Percentiles rank a stretch among this genome's conserved stretches.
Evolutionary conservation across 1,139 yeast species (phyloP).

Genomic region (Zhuliangozyma blackwelliae): DNA sequence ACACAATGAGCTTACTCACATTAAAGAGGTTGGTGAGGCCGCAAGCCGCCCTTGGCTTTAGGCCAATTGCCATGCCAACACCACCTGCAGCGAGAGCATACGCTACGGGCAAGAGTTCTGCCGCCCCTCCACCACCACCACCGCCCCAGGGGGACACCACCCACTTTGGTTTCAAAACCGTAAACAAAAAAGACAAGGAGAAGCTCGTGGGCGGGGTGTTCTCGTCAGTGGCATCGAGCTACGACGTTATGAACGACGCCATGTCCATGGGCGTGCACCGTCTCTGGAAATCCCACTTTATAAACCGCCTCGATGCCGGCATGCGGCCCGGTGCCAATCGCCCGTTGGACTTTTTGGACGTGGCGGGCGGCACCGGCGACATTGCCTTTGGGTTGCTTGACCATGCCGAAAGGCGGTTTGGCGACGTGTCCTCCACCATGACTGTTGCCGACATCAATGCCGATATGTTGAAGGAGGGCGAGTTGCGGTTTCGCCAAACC

Average conservation of each 20-base stretch:
- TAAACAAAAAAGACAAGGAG: conserved; percentile 78
- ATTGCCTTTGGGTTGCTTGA: conserved; percentile 93
- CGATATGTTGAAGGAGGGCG: conserved; percentile 94
- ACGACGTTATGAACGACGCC: conserved; percentile 96
- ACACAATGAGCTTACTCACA: conserved; percentile 2
- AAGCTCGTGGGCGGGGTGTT: conserved; percentile 84
- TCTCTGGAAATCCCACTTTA: conserved; percentile 90
- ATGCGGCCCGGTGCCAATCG: conserved; percentile 76
- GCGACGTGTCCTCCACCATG: conserved; percentile 76
- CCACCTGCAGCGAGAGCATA: conserved; percentile 2
- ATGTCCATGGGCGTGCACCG: conserved; percentile 96
- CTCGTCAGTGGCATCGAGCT: conserved; percentile 89
- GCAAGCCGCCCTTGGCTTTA: background rate
- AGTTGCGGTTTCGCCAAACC: conserved; percentile 57
- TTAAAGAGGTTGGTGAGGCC: conserved; percentile 3
- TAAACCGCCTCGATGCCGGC: conserved; percentile 87
- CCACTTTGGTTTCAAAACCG: conserved; percentile 90
- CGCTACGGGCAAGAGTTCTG: conserved; percentile 2
- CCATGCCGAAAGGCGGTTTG: conserved; percentile 77
- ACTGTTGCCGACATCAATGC: conserved; percentile 92
- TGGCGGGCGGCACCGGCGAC: conserved; percentile 99
- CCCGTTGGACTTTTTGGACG: conserved; percentile 86
- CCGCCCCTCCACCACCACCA: conserved; percentile 5
- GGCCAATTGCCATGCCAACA: conserved; percentile 1
- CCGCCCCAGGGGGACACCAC: conserved; percentile 43